phyloP scores from a whole-genome alignment of 306 rosid genomes.

The Cucumis hystrix region DNA sequence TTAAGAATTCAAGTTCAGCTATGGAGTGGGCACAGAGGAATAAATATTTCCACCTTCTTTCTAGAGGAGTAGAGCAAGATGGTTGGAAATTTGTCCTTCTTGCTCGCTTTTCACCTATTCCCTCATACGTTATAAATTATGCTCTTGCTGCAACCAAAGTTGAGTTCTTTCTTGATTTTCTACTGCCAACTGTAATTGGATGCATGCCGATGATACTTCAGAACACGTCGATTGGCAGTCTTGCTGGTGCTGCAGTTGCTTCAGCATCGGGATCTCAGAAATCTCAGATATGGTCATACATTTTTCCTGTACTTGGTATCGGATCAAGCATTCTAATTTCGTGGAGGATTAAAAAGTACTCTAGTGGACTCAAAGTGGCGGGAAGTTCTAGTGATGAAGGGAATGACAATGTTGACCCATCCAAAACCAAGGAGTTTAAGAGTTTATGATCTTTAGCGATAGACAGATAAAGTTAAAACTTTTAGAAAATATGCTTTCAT shows the following conservation, averaged over 20 bases:
- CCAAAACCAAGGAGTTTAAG: background rate
- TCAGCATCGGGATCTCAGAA: conserved; percentile 49
- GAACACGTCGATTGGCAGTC: conserved; percentile 87
- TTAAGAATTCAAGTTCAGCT: conserved; percentile 69
- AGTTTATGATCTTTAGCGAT: background rate
- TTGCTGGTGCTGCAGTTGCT: conserved; percentile 87
- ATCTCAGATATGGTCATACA: conserved; percentile 58
- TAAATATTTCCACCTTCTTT: conserved; percentile 57
- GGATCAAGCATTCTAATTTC: conserved; percentile 70
- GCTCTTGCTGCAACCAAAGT: conserved; percentile 88
- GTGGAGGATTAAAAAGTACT: conserved; percentile 70
- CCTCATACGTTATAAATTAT: conserved; percentile 79
- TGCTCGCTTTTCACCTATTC: conserved; percentile 92
- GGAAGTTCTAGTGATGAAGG: background rate
- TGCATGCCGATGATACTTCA: conserved; percentile 93
- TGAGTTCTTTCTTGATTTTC: conserved; percentile 62
- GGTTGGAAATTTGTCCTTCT: conserved; percentile 97
- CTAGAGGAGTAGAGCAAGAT: conserved; percentile 83
- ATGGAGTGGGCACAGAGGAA: conserved; percentile 68
- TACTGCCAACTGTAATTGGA: conserved; percentile 72
- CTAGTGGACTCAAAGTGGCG: conserved; percentile 21
- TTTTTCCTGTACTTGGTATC: conserved; percentile 66
- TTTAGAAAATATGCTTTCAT: background rate
- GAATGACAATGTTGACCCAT: background rate
- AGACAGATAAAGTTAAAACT: background rate